phyloP scores from a whole-genome alignment of 164 flowering plant genomes.

The Piper betle region DNA sequence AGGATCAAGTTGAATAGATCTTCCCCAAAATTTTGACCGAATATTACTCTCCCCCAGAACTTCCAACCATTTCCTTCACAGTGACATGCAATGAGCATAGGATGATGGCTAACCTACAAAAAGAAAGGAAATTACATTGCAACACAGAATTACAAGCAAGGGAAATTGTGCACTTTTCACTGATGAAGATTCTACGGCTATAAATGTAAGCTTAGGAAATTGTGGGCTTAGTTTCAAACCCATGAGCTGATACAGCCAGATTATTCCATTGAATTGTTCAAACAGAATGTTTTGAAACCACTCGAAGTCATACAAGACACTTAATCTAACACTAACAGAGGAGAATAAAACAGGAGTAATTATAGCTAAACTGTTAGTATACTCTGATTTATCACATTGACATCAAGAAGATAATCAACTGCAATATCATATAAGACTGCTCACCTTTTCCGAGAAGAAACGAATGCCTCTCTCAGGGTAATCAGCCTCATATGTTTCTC shows the following conservation, averaged over 20 bases:
- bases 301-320: no score
- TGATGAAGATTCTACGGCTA: background rate
- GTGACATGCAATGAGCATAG: constrained; percentile 88
- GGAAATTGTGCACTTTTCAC: background rate
- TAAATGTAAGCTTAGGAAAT: background rate
- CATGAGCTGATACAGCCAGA: no score
- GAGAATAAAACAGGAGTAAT: background rate
- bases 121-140: background rate
- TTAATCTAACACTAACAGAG: no score
- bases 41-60: constrained; percentile 88
- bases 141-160: background rate
- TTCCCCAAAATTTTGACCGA: constrained; percentile 79
- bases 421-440: background rate
- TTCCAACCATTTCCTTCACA: constrained; percentile 99
- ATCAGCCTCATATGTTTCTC: constrained; percentile 98
- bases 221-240: no score
- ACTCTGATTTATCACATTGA: background rate
- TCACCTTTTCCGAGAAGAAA: constrained; percentile 96
- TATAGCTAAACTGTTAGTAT: background rate
- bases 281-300: no score
- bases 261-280: no score
- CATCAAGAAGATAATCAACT: background rate
- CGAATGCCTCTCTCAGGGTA: constrained; percentile 88
- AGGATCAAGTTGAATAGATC: constrained; percentile 92
- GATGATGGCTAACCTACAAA: constrained; percentile 91